A percentile compares a stretch with the other conserved stretches of the same genome.
Evolutionary conservation across 805 yeast genomes (phyloP).

Genomic region (Sugiyamaella chiloensis): DNA sequence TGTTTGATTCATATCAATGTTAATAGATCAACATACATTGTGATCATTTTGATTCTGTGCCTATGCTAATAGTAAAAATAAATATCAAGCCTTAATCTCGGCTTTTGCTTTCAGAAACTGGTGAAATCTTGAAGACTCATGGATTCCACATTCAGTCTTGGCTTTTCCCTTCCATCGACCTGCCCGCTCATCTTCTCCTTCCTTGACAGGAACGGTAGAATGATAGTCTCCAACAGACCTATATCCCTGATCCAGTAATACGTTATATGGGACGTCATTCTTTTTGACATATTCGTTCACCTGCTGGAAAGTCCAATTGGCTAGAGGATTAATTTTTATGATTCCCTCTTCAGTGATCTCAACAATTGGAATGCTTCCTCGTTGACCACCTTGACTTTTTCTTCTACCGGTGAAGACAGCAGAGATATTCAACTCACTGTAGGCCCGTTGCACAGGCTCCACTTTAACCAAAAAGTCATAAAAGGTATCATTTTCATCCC

Average conservation of each 20-base stretch:
- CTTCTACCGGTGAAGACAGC: conserved; percentile 93
- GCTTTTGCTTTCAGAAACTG: conserved; percentile 36
- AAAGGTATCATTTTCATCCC: conserved; percentile 77
- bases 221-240: conserved; percentile 95
- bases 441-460: conserved; percentile 88
- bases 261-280: conserved; percentile 81
- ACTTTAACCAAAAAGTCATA: conserved; percentile 89
- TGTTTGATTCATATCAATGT: neutral
- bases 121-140: conserved; percentile 72
- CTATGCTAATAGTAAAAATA: neutral
- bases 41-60: neutral
- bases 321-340: conserved; percentile 84
- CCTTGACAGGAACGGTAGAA: conserved; percentile 82
- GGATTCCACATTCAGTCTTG: conserved; percentile 96
- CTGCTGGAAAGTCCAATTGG: conserved; percentile 72
- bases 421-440: conserved; percentile 62
- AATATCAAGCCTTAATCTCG: conserved; percentile 6
- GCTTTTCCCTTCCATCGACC: conserved; percentile 94
- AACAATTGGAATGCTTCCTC: conserved; percentile 66
- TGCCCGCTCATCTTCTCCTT: conserved; percentile 93
- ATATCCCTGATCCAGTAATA: conserved; percentile 78
- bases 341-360: conserved; percentile 73
- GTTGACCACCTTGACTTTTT: conserved; percentile 82
- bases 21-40: neutral
- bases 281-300: conserved; percentile 67